Evolutionary conservation across 768 basidiomycete genomes (phyloP).

Genomic region (Mycena maculata): DNA sequence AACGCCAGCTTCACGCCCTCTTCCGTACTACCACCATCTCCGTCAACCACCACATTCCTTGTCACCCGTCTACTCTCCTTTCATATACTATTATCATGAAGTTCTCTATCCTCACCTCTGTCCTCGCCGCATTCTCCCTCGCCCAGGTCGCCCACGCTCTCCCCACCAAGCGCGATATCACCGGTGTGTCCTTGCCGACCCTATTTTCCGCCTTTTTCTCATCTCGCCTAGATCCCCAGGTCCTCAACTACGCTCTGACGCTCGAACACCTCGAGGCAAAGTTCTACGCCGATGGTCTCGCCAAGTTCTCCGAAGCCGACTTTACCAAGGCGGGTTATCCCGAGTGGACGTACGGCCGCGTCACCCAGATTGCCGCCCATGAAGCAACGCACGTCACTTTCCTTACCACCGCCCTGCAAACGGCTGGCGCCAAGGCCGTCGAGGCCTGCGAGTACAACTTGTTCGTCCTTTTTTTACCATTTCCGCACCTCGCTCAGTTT

Average conservation of each 20-base stretch:
- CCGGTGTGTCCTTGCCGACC: background rate
- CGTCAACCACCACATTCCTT: conserved; percentile 20
- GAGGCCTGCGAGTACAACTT: conserved; percentile 52
- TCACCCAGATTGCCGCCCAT: conserved; percentile 66
- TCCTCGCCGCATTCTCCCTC: conserved; percentile 1
- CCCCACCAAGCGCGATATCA: conserved; percentile 16
- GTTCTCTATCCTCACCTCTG: conserved; percentile 14
- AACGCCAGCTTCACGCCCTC: background rate
- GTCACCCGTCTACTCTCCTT: conserved; percentile 13
- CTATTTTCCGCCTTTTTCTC: background rate
- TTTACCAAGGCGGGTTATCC: conserved; percentile 62
- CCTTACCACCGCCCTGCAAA: conserved; percentile 46
- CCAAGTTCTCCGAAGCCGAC: conserved; percentile 56
- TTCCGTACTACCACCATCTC: conserved; percentile 15
- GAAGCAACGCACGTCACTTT: conserved; percentile 61
- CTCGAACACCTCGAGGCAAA: conserved; percentile 59
- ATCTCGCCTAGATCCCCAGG: conserved; percentile 39
- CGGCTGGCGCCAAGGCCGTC: conserved; percentile 44
- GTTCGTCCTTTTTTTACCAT: conserved; percentile 14
- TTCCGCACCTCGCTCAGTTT: background rate
- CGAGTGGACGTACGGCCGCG: conserved; percentile 60
- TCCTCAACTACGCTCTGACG: conserved; percentile 61
- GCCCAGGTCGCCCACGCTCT: background rate
- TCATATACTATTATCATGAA: conserved; percentile 20
- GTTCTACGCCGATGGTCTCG: conserved; percentile 58